These are phyloP conservation scores for Chlorella ohadii DNA, from an alignment of 139 green algal species.

Conservation along the genomic window DNA sequence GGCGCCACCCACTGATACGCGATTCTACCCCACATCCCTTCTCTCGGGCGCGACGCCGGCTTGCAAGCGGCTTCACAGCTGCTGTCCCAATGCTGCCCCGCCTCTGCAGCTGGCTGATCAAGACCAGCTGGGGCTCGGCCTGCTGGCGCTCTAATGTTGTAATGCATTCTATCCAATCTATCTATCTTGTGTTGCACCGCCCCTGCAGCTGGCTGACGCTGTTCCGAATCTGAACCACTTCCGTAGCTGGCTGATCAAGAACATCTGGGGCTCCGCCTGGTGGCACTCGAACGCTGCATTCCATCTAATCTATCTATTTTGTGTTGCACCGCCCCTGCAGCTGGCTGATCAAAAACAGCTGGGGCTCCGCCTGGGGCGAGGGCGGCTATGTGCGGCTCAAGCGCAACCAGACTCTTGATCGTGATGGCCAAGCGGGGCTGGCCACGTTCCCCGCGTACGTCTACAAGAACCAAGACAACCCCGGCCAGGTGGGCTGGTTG, in stretches of 20 bases:
- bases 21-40: too few species aligned
- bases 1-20: too few species aligned
- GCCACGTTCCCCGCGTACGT: conserved; percentile 34
- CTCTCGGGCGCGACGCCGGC: too few species aligned
- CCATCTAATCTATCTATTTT: too few species aligned
- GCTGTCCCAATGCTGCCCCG: background rate
- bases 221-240: too few species aligned
- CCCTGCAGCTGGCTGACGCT: conserved; percentile 33
- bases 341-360: conserved; percentile 60
- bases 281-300: too few species aligned
- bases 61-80: too few species aligned
- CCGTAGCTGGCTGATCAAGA: conserved; percentile 59
- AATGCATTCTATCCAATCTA: too few species aligned
- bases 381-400: conserved; percentile 35
- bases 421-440: conserved; percentile 26
- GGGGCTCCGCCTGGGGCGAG: conserved; percentile 47
- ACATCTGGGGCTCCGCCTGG: conserved; percentile 46
- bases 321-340: background rate
- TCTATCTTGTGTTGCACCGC: background rate
- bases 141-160: too few species aligned
- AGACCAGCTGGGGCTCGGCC: conserved; percentile 47
- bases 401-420: background rate
- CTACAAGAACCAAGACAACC: conserved; percentile 26
- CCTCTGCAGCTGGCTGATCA: conserved; percentile 45
- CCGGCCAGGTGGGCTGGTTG: conserved; percentile 1